A percentile compares a stretch with the other conserved stretches of the same genome.
Conservation (phyloP, 768 basidiomycete genomes). For the Leccinum subtestaceum region DNA sequence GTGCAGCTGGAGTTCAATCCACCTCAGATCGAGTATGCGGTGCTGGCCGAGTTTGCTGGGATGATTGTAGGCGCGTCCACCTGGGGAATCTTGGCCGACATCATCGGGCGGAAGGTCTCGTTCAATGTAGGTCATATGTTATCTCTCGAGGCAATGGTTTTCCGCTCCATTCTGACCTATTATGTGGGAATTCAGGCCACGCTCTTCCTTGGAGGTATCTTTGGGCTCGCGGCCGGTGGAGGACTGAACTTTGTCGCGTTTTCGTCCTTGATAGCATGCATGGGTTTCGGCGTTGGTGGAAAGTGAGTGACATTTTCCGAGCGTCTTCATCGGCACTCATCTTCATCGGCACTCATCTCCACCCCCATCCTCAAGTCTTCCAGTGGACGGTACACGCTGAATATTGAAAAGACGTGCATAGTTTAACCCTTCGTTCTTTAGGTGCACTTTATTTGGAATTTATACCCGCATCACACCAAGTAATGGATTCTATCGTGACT, state of each 20-base stretch:
- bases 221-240: conserved; percentile 50
- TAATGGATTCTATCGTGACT: conserved; percentile 5
- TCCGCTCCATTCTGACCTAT: background rate
- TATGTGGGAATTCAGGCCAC: conserved; percentile 23
- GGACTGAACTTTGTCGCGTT: conserved; percentile 46
- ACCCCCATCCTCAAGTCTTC: conserved; percentile 30
- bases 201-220: conserved; percentile 40
- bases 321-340: conserved; percentile 20
- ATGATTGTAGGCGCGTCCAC: conserved; percentile 47
- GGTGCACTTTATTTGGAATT: conserved; percentile 46
- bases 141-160: background rate
- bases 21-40: conserved; percentile 42
- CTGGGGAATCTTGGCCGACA: conserved; percentile 50
- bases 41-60: conserved; percentile 46
- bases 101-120: conserved; percentile 45
- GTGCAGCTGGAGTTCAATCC: conserved; percentile 44
- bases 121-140: conserved; percentile 34
- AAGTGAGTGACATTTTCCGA: conserved; percentile 36
- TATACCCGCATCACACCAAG: conserved; percentile 42
- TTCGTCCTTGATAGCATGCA: conserved; percentile 43
- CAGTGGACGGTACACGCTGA: conserved; percentile 42
- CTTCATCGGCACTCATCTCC: conserved; percentile 17
- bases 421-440: conserved; percentile 17
- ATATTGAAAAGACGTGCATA: background rate
- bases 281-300: conserved; percentile 52